Evolutionary conservation across 805 yeast species (phyloP), one percentile per base, ranked within the genome.

Genomic region (Wickerhamiella nectarea): DNA sequence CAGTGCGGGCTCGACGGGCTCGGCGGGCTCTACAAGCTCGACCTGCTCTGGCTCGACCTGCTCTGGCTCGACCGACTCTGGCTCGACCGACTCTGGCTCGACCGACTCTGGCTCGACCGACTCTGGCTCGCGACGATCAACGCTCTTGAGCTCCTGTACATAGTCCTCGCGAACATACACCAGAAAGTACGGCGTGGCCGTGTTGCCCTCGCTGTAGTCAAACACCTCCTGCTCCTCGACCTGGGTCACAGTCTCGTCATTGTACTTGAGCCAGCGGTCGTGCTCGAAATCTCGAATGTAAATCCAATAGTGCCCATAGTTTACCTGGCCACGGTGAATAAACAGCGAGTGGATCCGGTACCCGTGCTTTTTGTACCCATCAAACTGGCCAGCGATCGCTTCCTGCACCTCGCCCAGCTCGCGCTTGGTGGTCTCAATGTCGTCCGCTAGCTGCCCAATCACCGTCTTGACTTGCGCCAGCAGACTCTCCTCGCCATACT

Each of bases 241-340:
- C 50, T 80, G 93, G 2, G 85, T 75, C n/a, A 91, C 94, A n/a
- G 71, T 70, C 55, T 91, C 97, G 64, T 91, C 98, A 56, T 91
- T 91, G 61, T 91, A 91, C 65, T 85, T 87, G 48, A 95, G 69
- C 74, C 76, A 91, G 17, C 81, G 64, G 22, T 73, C 70, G 15
- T 70, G 68, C 49, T 70, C 70, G 2, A 76, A 74, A 60, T 91
- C 97, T 47, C 74, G 75, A 49, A 91, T 87, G 58, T 89, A 91
- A 14, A 89, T 74, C 96, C 97, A 91, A 61, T 91, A 91, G 61
- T 91, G 98, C 2, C 98, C 98, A 56, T 83, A 89, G 41, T 85
- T 78, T 0, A 95, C 97, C 55, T 86, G 93, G 6, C 98, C 98
- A 41, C 95, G 68, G 60, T 91, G 98, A 38, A 91, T 85, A 57